These are phyloP conservation scores for Ceratobasidium sp. DNA, from an alignment of 1,284 basidiomycete species.

Conservation along the genomic window DNA sequence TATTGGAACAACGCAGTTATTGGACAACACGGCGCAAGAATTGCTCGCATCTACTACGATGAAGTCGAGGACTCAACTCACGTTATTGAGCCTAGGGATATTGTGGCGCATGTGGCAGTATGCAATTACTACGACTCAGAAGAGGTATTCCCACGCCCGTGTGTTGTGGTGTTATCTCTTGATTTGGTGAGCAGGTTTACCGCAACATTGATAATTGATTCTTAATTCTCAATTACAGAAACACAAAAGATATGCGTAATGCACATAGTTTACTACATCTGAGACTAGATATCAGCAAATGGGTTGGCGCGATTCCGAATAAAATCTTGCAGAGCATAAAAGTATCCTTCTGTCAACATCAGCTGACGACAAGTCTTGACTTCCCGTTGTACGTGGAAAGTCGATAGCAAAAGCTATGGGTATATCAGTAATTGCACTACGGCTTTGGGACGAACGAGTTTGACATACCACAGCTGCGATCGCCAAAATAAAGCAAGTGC, in stretches of 20 bases:
- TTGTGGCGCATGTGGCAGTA: background rate
- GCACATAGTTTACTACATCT: no score
- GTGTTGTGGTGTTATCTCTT: conserved; percentile 1
- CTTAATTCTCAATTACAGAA: background rate
- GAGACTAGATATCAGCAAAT: no score
- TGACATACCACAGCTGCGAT: no score
- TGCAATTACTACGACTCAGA: background rate
- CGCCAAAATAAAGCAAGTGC: no score
- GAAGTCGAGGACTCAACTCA: background rate
- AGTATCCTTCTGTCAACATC: no score
- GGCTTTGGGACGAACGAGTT: no score
- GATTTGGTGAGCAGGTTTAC: conserved; percentile 2
- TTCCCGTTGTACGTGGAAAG: no score
- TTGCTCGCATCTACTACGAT: background rate
- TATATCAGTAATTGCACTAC: no score
- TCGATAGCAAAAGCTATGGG: no score
- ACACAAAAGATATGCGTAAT: conserved; percentile 1
- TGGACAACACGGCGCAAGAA: background rate
- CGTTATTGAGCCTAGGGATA: background rate
- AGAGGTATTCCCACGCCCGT: background rate
- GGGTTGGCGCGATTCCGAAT: no score
- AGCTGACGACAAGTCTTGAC: no score
- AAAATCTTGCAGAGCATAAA: no score
- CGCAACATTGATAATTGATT: background rate
- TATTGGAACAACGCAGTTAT: conserved; percentile 11